Evolutionary conservation across 2,329 filamentous ascomycete species (phyloP).

Genomic region (Monilinia laxa): DNA sequence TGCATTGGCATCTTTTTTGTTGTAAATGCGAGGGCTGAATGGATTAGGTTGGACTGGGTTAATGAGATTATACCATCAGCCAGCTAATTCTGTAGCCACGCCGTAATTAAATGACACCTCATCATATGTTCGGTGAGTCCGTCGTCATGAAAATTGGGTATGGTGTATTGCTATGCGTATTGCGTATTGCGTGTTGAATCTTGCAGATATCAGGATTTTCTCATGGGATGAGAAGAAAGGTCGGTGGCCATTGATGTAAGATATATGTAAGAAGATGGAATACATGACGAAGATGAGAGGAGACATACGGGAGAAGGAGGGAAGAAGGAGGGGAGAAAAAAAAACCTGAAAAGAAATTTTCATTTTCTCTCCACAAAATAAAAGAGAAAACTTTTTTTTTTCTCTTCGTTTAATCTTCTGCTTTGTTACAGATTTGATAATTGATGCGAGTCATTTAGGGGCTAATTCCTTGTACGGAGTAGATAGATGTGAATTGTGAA

Average conservation of each 20-base stretch:
- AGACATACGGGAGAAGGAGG: neutral
- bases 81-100: neutral
- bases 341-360: neutral
- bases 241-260: neutral
- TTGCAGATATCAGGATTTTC: neutral
- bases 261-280: neutral
- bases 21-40: neutral
- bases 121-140: neutral
- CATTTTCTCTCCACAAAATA: conserved; percentile 1
- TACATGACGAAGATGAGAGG: neutral
- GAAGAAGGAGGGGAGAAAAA: neutral
- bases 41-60: neutral
- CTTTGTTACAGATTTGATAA: neutral
- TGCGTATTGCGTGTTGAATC: neutral
- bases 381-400: conserved; percentile 4
- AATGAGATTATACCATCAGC: neutral
- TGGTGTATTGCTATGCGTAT: no score
- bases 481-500: no score
- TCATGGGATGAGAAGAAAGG: neutral
- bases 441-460: conserved; percentile 21
- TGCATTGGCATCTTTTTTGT: neutral
- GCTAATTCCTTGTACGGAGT: no score
- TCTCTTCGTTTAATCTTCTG: no score
- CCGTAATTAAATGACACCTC: neutral
- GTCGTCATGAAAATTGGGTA: neutral